Evolutionary conservation across 2,329 filamentous ascomycete genomes (phyloP), one percentile per base, ranked within the genome.

Genomic region (Colletotrichum musicola): DNA sequence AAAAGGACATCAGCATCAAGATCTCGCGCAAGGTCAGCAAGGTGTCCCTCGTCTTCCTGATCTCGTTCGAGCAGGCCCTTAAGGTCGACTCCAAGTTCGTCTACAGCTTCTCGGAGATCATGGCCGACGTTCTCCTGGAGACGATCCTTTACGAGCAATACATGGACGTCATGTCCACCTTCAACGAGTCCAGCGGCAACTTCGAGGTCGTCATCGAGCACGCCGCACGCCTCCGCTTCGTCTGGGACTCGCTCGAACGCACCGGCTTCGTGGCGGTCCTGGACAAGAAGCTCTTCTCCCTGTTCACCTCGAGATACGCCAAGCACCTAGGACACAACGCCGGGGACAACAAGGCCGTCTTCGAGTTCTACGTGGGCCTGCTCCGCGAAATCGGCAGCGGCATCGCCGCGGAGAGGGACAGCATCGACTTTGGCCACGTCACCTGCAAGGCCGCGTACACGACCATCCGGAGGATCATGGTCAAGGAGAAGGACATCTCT

Each of bases 1-100:
- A 68, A 47, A 64, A 65, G 42, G 65, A 64, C 13, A 75, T 81
- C 13, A 78, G 76, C 1, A 75, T 85, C 70, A 80, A 80, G 66
- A 70, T 84, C 12, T 73, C 79, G 1, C 73, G 74, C 2, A 76
- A 77, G 47, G 71, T 81, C 46, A 77, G 74, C 58, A 80, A 77
- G 64, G 74, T 77, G 0, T 77, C 80, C 4, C 81, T 85, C 25
- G 77, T 85, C 12, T 85, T 85, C 73, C 73, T 85, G 1, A 81
- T 82, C 4, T 77, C 78, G 0, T 81, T 85, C 40, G 81, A 85
- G 71, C 80, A 82, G 46, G 76, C 77, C 4, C 74, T 84, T 3
- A 74, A 76, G 20, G 74, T 76, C 13, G 76, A 80, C 16, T 69
- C 76, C 10, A 73, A 72, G 46, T 68, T 73, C 3, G 63, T 77